A percentile compares a stretch with the other conserved stretches of the same genome.
Evolutionary conservation across 2,329 filamentous ascomycete species (phyloP).

Genomic region (Fusarium foetens): DNA sequence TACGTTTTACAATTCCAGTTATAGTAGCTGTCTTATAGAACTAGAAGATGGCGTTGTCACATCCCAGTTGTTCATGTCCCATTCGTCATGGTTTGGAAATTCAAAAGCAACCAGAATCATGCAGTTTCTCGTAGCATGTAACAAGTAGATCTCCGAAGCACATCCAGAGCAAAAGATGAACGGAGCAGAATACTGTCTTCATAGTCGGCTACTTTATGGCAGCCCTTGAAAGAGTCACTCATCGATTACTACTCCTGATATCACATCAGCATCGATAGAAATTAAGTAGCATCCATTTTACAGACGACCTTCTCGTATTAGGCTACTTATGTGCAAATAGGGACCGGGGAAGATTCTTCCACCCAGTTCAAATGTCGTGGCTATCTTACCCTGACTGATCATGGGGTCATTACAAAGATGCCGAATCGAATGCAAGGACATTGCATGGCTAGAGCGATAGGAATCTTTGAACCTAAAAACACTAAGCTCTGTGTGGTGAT

Average conservation of each 20-base stretch:
- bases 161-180: neutral
- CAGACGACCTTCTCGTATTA: neutral
- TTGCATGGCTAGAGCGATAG: neutral
- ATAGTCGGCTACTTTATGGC: neutral
- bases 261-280: no score
- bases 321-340: neutral
- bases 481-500: neutral
- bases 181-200: neutral
- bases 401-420: neutral
- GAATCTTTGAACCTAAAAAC: no score
- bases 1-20: neutral
- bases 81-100: accelerated
- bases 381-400: neutral
- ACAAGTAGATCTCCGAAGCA: no score
- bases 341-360: neutral
- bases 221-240: neutral
- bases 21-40: neutral
- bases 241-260: neutral
- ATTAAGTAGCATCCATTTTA: accelerated
- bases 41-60: neutral
- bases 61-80: no score
- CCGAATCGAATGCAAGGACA: neutral
- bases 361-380: neutral
- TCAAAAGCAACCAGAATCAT: accelerated
- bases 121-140: no score